These are phyloP conservation scores for Fusarium subtropicale DNA, from an alignment of 2,329 filamentous ascomycete species.

Conservation along the genomic window DNA sequence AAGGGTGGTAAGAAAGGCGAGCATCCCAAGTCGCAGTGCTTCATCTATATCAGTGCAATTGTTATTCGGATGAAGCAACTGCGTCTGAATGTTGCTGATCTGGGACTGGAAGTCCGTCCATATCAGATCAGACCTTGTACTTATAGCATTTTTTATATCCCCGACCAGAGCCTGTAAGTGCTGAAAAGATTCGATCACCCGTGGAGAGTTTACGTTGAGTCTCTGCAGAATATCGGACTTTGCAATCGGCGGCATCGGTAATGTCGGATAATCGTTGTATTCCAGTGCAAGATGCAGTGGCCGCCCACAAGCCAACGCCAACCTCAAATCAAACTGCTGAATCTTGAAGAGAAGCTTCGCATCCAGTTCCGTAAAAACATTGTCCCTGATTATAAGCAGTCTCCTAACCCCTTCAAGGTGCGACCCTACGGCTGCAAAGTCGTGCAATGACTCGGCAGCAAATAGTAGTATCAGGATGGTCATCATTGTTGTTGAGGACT, in stretches of 20 bases:
- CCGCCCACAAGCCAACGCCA: neutral
- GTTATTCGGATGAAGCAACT: rapidly evolving
- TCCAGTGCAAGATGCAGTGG: neutral
- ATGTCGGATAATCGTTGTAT: rapidly evolving
- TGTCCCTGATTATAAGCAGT: neutral
- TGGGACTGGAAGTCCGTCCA: neutral
- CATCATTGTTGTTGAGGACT: neutral
- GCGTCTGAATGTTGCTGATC: neutral
- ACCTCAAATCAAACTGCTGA: conserved; percentile 11
- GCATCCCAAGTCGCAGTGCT: conserved; percentile 8
- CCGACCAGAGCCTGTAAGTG: neutral
- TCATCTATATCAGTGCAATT: rapidly evolving
- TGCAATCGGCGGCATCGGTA: rapidly evolving
- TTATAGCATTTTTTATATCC: neutral
- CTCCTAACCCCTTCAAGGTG: neutral
- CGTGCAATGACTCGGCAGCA: neutral
- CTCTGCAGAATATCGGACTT: rapidly evolving
- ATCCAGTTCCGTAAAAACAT: neutral
- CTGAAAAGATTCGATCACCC: neutral
- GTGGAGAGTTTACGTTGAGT: rapidly evolving
- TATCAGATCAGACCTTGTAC: rapidly evolving
- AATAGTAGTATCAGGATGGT: neutral
- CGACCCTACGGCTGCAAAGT: neutral
- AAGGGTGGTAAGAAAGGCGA: conserved; percentile 4
- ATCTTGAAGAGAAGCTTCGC: conserved; percentile 10